These are phyloP conservation scores for Westerdykella aurantiaca DNA, from an alignment of 2,329 filamentous ascomycete genomes.

Conservation along the genomic window DNA sequence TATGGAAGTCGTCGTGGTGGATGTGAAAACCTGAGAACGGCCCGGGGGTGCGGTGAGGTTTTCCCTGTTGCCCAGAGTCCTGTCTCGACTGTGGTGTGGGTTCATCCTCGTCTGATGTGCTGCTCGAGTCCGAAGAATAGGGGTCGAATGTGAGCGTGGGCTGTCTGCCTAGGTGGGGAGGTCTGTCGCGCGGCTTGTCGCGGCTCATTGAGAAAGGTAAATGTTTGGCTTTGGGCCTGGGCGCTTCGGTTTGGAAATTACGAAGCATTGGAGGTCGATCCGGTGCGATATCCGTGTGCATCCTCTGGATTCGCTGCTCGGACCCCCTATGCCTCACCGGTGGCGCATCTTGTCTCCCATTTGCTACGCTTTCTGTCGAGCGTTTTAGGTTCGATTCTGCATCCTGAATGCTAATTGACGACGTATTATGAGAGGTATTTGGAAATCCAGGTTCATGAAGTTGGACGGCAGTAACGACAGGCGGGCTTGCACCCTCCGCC, in stretches of 20 bases:
- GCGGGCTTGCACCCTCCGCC: not conserved
- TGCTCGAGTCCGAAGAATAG: constrained; percentile 20
- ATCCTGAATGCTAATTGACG: not conserved
- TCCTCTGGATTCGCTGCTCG: not conserved
- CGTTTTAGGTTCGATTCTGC: too few species aligned
- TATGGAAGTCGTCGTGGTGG: constrained; percentile 59
- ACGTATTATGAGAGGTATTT: constrained; percentile 5
- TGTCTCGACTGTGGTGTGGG: not conserved
- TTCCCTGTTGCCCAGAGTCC: not conserved
- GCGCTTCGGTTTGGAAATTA: constrained; percentile 28
- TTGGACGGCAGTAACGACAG: constrained; percentile 14
- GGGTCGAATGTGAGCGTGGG: constrained; percentile 29
- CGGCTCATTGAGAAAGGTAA: constrained; percentile 18
- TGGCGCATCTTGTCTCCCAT: not conserved
- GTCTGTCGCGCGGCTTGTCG: constrained; percentile 8
- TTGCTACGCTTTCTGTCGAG: not conserved
- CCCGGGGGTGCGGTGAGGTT: constrained; percentile 5
- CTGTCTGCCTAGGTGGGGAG: constrained; percentile 12
- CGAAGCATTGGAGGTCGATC: constrained; percentile 16
- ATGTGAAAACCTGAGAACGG: constrained; percentile 54
- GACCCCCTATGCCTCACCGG: not conserved
- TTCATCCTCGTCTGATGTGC: constrained; percentile 22
- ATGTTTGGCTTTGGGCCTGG: constrained; percentile 18
- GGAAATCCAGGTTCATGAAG: constrained; percentile 22
- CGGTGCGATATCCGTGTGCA: not conserved